phyloP scores from a whole-genome alignment of 129 eudicot species.

The Lactuca saligna region DNA sequence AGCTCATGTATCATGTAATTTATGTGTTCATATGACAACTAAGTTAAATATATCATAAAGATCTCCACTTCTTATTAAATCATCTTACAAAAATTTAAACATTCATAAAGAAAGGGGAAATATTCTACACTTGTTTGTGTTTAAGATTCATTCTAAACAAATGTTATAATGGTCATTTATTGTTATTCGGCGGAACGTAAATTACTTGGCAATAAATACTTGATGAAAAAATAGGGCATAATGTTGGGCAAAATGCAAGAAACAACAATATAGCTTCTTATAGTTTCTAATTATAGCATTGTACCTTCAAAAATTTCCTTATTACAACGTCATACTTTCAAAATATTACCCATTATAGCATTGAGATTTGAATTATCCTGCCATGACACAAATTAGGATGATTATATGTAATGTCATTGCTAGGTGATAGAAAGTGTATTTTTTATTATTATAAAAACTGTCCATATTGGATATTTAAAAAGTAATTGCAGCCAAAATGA shows the following conservation, averaged over 20 bases:
- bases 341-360: background rate
- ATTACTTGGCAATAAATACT: background rate
- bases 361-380: background rate
- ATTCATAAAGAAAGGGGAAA: background rate
- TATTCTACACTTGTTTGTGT: background rate
- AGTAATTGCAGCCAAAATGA: background rate
- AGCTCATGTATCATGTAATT: constrained; percentile 32
- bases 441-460: too few relatives aligned
- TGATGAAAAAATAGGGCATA: background rate
- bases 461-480: too few relatives aligned
- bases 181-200: background rate
- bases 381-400: background rate
- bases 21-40: constrained; percentile 27
- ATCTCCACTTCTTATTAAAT: background rate
- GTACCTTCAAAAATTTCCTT: background rate
- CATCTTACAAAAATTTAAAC: background rate
- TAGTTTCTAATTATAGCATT: background rate
- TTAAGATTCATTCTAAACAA: background rate
- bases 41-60: background rate
- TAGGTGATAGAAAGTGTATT: too few relatives aligned
- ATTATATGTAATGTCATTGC: too few relatives aligned
- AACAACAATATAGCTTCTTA: background rate
- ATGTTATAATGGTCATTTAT: background rate
- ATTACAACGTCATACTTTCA: background rate
- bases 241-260: background rate